These are phyloP conservation scores for Pseudogymnoascus sp. DNA, from an alignment of 2,329 filamentous ascomycete species.

Conservation along the genomic window DNA sequence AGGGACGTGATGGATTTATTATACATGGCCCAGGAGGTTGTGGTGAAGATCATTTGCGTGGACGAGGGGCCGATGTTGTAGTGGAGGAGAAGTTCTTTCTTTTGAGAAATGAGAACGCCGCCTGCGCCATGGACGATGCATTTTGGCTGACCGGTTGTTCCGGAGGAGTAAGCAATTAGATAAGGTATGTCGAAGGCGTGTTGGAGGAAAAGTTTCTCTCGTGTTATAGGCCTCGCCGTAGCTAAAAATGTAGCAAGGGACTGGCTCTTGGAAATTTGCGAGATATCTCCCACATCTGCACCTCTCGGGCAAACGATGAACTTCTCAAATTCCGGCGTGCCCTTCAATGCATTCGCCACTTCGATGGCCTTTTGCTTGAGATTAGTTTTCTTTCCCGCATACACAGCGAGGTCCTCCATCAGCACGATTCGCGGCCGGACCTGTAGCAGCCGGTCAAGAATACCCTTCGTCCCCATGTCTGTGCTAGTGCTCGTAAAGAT, in stretches of 20 bases:
- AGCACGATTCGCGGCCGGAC: slow-evolving; percentile 68
- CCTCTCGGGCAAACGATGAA: slow-evolving; percentile 41
- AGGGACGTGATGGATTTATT: slow-evolving; percentile 44
- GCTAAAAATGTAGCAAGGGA: slow-evolving; percentile 23
- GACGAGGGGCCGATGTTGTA: slow-evolving; percentile 37
- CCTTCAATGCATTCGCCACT: slow-evolving; percentile 55
- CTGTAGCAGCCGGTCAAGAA: slow-evolving; percentile 66
- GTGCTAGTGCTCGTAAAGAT: slow-evolving; percentile 69
- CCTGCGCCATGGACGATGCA: slow-evolving; percentile 73
- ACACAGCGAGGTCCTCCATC: slow-evolving; percentile 69
- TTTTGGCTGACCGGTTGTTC: slow-evolving; percentile 74
- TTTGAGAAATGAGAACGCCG: slow-evolving; percentile 50
- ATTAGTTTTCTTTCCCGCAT: slow-evolving; percentile 68
- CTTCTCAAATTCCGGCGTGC: slow-evolving; percentile 52
- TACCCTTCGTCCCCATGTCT: slow-evolving; percentile 74
- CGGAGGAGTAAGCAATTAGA: slow-evolving; percentile 67
- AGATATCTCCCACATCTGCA: background rate
- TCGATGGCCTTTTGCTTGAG: slow-evolving; percentile 55
- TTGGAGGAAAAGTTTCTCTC: background rate
- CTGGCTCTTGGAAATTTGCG: slow-evolving; percentile 30
- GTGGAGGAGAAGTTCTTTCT: slow-evolving; percentile 55
- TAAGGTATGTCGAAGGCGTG: slow-evolving; percentile 59
- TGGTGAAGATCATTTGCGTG: slow-evolving; percentile 49
- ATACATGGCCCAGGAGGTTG: slow-evolving; percentile 83
- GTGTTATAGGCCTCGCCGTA: background rate